Evolutionary conservation across 352 stramenopile genomes (phyloP).

Genomic region (Halophytophthora polymorphica): DNA sequence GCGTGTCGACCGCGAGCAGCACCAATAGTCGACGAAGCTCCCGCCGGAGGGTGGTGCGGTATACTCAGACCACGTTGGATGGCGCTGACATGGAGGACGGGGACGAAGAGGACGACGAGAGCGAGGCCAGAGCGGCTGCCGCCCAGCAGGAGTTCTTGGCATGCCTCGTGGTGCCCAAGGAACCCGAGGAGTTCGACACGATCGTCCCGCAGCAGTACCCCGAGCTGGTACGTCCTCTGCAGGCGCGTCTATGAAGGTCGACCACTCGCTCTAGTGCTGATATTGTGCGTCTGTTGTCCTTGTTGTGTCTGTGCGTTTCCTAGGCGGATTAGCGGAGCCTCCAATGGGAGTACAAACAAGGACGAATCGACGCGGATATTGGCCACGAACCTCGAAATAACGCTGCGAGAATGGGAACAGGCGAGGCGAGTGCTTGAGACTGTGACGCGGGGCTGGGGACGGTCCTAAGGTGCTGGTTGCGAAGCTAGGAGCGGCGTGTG

Average conservation of each 20-base stretch:
- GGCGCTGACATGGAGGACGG: constrained; percentile 12
- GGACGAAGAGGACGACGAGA: constrained; percentile 2
- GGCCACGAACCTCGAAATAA: too few species aligned
- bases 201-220: constrained; percentile 39
- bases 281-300: neutral
- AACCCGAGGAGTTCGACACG: constrained; percentile 33
- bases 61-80: constrained; percentile 12
- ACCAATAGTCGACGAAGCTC: constrained; percentile 14
- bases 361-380: too few species aligned
- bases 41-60: constrained; percentile 19
- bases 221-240: constrained; percentile 25
- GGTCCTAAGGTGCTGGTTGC: too few species aligned
- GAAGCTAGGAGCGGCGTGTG: too few species aligned
- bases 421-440: too few species aligned
- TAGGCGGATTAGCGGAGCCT: too few species aligned
- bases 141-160: constrained; percentile 18
- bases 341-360: too few species aligned
- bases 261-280: neutral
- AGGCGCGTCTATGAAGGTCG: constrained; percentile 20
- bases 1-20: constrained; percentile 12
- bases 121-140: constrained; percentile 9
- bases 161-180: constrained; percentile 20
- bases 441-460: too few species aligned
- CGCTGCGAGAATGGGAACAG: too few species aligned
- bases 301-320: too few species aligned